Evolutionary conservation across 2,329 filamentous ascomycete genomes (phyloP), one percentile per base, ranked within the genome.

Genomic region (Aaosphaeria pasadenensis): DNA sequence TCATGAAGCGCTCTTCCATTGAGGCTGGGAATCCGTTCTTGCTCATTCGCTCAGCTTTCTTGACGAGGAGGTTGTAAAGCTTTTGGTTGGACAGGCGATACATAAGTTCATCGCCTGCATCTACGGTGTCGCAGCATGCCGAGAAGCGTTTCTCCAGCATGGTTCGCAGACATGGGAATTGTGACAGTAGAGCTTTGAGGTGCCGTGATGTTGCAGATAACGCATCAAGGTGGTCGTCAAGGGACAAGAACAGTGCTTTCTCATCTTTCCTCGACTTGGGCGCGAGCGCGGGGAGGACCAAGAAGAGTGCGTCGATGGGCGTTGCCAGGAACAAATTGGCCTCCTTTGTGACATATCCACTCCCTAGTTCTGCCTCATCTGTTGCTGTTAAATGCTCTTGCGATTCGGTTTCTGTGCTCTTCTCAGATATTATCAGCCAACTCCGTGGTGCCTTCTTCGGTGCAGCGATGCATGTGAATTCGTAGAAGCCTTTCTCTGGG

Each of bases 261-360:
- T 74, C 69, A 42, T 78, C 74, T 28, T 75, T 73, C 7, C 66
- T 59, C 44, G 69, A 67, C 32, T 71, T 59, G 36, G 81, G 69
- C 1, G 75, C 72, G 1, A 97, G 77, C 4, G 85, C 80, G 0
- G 92, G 88, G 1, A 97, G 75, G 4, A 95, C 66, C 44, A 97
- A 76, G 72, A 97, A 97, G 3, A 96, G 64, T 5, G 89, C 81
- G 67, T 99, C 94, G 46, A 96, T 77, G 2, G 84, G 82, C 1
- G 94, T 96, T 6, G 92, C 89, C 50, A 97, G 72, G 60, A 88
- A 87, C n/a, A 97, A 73, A 50, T 91, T 84, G 32, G 89, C 84
- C 39, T 78, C 79, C 59, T 85, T 84, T 32, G 84, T 79, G 28
- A 89, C 71, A 55, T 81, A 82, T 9, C 79, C 82, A 58, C 56